A percentile compares a stretch with the other conserved stretches of the same genome.
Evolutionary conservation across 768 basidiomycete genomes (phyloP).

Genomic region (Russula virescens): DNA sequence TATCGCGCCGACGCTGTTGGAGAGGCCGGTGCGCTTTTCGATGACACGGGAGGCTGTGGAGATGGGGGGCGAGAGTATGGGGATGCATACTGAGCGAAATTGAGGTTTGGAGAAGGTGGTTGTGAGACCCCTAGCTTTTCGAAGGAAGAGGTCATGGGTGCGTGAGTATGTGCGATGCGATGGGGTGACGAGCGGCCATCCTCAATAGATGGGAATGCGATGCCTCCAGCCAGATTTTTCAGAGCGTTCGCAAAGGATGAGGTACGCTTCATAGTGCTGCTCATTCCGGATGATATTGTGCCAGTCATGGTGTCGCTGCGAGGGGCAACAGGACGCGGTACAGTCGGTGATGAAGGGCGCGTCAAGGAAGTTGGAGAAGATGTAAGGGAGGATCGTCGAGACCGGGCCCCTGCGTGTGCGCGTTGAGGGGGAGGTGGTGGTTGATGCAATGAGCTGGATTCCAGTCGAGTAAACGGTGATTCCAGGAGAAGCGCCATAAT

Average conservation of each 20-base stretch:
- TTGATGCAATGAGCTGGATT: conserved; percentile 54
- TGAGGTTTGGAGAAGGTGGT: conserved; percentile 75
- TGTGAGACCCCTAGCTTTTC: conserved; percentile 46
- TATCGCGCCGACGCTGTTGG: conserved; percentile 28
- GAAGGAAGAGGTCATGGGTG: conserved; percentile 25
- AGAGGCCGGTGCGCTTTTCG: conserved; percentile 26
- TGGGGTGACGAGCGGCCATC: conserved; percentile 42
- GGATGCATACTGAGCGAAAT: conserved; percentile 68
- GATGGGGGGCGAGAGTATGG: conserved; percentile 60
- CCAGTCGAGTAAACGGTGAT: conserved; percentile 76
- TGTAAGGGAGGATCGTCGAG: conserved; percentile 46
- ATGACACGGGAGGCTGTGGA: conserved; percentile 28
- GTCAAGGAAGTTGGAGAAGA: conserved; percentile 39
- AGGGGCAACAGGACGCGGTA: conserved; percentile 42
- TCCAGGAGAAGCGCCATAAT: conserved; percentile 85
- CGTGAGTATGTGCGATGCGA: conserved; percentile 28
- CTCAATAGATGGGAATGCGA: conserved; percentile 62
- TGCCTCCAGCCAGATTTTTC: conserved; percentile 61
- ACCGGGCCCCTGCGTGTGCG: conserved; percentile 32
- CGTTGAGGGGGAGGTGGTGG: conserved; percentile 41
- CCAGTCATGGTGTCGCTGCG: conserved; percentile 60
- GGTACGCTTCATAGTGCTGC: conserved; percentile 67
- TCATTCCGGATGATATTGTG: conserved; percentile 55
- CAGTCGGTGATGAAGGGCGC: conserved; percentile 43
- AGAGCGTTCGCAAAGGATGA: conserved; percentile 77